Conservation (phyloP, 2,329 filamentous ascomycete species). For the Fusarium verrucosum region DNA sequence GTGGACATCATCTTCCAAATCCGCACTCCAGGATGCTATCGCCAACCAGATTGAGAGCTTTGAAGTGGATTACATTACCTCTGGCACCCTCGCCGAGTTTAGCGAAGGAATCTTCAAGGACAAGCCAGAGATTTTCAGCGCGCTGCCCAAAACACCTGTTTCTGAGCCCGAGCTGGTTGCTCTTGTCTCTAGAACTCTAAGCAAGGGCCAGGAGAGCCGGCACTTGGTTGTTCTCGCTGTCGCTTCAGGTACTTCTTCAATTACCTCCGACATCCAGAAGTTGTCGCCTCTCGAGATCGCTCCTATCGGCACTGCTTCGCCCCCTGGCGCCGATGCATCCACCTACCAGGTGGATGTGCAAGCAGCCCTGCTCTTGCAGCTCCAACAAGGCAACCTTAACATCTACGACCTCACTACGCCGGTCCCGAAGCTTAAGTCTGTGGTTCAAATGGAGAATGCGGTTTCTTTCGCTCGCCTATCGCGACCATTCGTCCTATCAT, state of each 20-base stretch:
- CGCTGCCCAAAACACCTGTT: constrained; percentile 60
- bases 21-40: constrained; percentile 50
- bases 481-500: constrained; percentile 70
- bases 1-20: constrained; percentile 50
- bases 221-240: constrained; percentile 50
- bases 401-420: constrained; percentile 72
- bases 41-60: constrained; percentile 49
- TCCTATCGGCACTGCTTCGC: constrained; percentile 46
- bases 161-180: constrained; percentile 63
- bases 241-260: constrained; percentile 38
- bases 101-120: constrained; percentile 65
- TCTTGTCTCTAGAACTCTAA: constrained; percentile 56
- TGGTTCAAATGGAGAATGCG: constrained; percentile 60
- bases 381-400: constrained; percentile 62
- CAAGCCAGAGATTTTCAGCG: constrained; percentile 60
- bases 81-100: constrained; percentile 58
- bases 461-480: constrained; percentile 74
- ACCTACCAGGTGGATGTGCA: constrained; percentile 68
- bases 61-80: constrained; percentile 60
- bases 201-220: constrained; percentile 43
- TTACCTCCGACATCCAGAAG: constrained; percentile 46
- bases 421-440: constrained; percentile 68
- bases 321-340: constrained; percentile 22
- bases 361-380: constrained; percentile 70
- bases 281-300: constrained; percentile 54